phyloP scores from a whole-genome alignment of 2,329 filamentous ascomycete genomes.

The Emergomyces pasteurianus region DNA sequence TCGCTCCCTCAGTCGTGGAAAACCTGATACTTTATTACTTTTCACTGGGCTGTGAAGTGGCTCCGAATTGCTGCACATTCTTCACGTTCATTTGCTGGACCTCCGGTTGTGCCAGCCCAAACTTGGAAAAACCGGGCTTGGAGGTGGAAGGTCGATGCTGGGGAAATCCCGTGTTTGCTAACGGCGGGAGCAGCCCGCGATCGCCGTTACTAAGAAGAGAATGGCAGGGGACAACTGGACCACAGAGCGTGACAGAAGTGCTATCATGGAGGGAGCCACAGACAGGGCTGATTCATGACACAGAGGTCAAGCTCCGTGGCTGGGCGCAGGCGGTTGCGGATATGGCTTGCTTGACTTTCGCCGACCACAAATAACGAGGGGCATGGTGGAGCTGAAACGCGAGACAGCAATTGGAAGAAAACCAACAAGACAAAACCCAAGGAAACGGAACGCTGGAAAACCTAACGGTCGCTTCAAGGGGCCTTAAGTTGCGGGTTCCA shows the following conservation, averaged over 20 bases:
- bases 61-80: neutral
- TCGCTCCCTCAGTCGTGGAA: neutral
- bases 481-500: neutral
- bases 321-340: neutral
- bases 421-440: neutral
- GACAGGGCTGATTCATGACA: neutral
- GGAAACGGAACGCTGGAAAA: neutral
- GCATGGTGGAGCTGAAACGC: too few relatives aligned
- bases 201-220: neutral
- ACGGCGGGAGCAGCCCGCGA: neutral
- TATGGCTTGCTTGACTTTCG: neutral
- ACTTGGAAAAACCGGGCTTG: neutral
- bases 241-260: neutral
- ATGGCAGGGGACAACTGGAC: neutral
- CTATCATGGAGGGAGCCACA: neutral
- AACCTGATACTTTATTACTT: neutral
- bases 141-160: neutral
- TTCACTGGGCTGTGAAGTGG: neutral
- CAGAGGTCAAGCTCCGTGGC: neutral
- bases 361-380: neutral
- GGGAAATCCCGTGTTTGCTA: neutral
- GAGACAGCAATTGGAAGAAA: neutral
- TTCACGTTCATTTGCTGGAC: neutral
- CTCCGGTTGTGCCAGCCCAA: neutral
- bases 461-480: neutral